Conservation (phyloP, 2,329 filamentous ascomycete genomes). For the Hypoxylon sp. region DNA sequence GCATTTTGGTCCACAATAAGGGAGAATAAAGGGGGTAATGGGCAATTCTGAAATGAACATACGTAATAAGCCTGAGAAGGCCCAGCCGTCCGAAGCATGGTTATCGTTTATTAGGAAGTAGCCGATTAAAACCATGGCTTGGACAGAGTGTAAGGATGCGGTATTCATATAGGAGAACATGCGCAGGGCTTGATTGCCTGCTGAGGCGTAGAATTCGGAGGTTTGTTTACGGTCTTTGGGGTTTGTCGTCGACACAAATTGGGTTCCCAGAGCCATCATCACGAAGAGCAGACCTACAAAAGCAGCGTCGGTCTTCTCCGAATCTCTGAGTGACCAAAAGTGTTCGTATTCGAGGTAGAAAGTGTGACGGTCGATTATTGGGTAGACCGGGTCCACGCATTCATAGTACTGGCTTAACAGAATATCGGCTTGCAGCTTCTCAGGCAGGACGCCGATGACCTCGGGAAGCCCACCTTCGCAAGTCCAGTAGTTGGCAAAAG, state of each 20-base stretch:
- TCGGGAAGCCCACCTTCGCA: conserved; percentile 81
- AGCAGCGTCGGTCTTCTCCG: conserved; percentile 77
- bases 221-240: conserved; percentile 78
- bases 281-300: conserved; percentile 82
- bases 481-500: conserved; percentile 89
- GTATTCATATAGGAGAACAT: conserved; percentile 83
- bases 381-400: conserved; percentile 84
- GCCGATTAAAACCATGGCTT: conserved; percentile 85
- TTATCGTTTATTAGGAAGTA: conserved; percentile 92
- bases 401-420: conserved; percentile 76
- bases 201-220: conserved; percentile 85
- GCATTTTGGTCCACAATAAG: background rate
- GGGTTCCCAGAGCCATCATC: conserved; percentile 83
- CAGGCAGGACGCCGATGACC: conserved; percentile 81
- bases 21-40: background rate
- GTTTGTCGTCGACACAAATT: conserved; percentile 76
- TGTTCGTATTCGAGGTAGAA: conserved; percentile 85
- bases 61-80: conserved; percentile 77
- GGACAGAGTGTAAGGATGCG: conserved; percentile 79
- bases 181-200: conserved; percentile 81
- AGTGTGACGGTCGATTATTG: conserved; percentile 81
- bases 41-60: conserved; percentile 15
- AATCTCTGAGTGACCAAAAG: conserved; percentile 76
- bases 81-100: conserved; percentile 86
- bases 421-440: conserved; percentile 82